Conservation (phyloP, 169 alveolate genomes). For the Plasmodium malariae region DNA sequence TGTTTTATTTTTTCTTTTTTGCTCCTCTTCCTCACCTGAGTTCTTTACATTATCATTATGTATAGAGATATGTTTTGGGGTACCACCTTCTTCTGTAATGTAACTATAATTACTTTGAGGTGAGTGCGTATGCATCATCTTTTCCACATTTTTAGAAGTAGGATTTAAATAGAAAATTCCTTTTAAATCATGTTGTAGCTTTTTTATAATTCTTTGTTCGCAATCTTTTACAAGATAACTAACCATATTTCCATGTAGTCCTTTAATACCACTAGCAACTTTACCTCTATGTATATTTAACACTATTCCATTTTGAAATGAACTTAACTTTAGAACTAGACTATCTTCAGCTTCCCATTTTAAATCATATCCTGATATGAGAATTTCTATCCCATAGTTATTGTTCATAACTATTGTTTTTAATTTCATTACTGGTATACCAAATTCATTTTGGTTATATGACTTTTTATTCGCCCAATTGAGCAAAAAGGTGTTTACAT, state of each 20-base stretch:
- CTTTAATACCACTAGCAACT: constrained; percentile 76
- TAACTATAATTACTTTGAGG: constrained; percentile 44
- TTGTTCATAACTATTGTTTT: constrained; percentile 33
- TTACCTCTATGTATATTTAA: constrained; percentile 76
- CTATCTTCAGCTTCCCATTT: constrained; percentile 77
- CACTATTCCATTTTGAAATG: constrained; percentile 12
- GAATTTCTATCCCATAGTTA: constrained; percentile 42
- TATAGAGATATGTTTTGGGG: constrained; percentile 28
- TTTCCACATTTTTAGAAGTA: constrained; percentile 19
- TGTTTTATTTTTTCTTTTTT: too few species aligned
- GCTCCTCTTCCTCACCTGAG: background rate
- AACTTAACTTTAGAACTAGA: constrained; percentile 39
- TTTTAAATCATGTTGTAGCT: constrained; percentile 81
- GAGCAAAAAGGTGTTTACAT: constrained; percentile 28
- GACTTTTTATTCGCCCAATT: constrained; percentile 63
- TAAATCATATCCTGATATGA: constrained; percentile 33
- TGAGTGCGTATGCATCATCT: constrained; percentile 35
- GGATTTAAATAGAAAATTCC: constrained; percentile 74
- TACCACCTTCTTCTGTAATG: background rate
- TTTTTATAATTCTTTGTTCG: constrained; percentile 78
- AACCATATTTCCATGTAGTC: constrained; percentile 72
- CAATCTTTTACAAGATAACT: constrained; percentile 77
- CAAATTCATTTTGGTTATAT: constrained; percentile 39
- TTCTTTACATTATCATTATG: constrained; percentile 8
- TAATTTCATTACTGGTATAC: constrained; percentile 65